Evolutionary conservation across 441 rosid species (phyloP), one percentile per base, ranked within the genome.

Genomic region (Bruguiera hainesii): DNA sequence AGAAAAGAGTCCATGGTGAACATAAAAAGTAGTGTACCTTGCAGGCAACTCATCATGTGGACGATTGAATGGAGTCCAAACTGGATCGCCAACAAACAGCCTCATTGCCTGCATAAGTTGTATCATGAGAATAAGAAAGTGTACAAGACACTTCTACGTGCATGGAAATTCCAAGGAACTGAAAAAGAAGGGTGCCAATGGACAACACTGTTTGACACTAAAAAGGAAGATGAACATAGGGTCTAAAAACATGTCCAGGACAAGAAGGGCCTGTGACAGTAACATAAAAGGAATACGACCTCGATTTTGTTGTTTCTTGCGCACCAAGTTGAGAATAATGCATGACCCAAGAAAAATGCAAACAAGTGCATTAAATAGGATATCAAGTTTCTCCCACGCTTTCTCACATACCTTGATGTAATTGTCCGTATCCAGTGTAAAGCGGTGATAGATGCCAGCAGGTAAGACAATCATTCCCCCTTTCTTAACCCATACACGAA

Each of bases 21-120:
- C 16, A 39, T 39, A 39, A 10, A 39, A 10, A 60, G 58, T 15
- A 60, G 3, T 67, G 51, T 75, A 89, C 99, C 98, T 95, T 66
- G 96, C 96, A 31, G 83, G 95, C 35, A 88, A 85, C 80, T 89
- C 83, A 73, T 94, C 99, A 11, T 91, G 94, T 29, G 98, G 99
- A n/a, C 98, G 99, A 72, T 95, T 86, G 79, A 49, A 86, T 56
- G 98, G 95, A 60, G 98, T 90, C 99, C 98, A 95, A 56, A 95
- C 51, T n/a, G 99, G 99, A 66, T 87, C 97, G 35, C 95, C 97
- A 46, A 88, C 91, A 60, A 92, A 95, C 56, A 92, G 87, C 42
- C 98, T 80, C 96, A 95, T 89, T 6, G 98, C 97, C 96, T 89
- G 83, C 55, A 78, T 20, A 23, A 55, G 2, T 33, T 7, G 9